Evolutionary conservation across 176 grass and related monocot genomes (phyloP).

Genomic region (sorghum (Sorghum bicolor)): Sorghum_bicolor_NCBIv3 NC_012877.2:47986501-47987000

Average conservation of each 20-base stretch:
- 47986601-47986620: neutral
- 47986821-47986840: no score
- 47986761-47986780: slow-evolving; percentile 5
- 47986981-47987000: no score
- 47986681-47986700: neutral
- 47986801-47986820: no score
- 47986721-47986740: neutral
- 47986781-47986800: no score
- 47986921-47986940: no score
- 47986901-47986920: no score
- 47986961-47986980: no score
- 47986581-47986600: neutral
- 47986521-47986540: slow-evolving; percentile 98
- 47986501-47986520: slow-evolving; percentile 97
- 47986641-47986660: neutral
- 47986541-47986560: neutral
- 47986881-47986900: no score
- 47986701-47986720: neutral
- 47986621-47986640: neutral
- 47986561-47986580: neutral
- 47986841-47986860: no score
- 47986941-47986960: no score
- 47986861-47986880: no score
- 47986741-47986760: slow-evolving; percentile 14
- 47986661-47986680: neutral